Evolutionary conservation across 208 protist species (phyloP).

Genomic region (Tritrichomonas musculus): DNA sequence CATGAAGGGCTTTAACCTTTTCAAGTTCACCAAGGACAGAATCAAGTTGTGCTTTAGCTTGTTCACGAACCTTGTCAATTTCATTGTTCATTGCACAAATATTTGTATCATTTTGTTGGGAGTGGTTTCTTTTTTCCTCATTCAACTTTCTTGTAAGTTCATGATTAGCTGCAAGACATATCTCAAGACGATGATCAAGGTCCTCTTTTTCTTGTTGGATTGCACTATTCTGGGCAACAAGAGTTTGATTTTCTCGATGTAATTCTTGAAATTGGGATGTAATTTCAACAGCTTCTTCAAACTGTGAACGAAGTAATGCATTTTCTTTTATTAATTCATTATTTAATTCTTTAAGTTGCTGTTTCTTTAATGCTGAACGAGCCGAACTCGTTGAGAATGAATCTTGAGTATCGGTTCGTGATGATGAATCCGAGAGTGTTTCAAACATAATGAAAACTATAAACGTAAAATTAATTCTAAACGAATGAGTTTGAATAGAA

Average conservation of each 20-base stretch:
- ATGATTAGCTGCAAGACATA: not conserved
- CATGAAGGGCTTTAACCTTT: not conserved
- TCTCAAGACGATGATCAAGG: not conserved
- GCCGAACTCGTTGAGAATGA: too few relatives aligned
- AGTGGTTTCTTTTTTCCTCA: not conserved
- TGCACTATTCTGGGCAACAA: not conserved
- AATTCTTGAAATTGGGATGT: not conserved
- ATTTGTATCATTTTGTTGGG: not conserved
- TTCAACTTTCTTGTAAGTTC: not conserved
- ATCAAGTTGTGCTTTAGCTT: not conserved
- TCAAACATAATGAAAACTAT: too few relatives aligned
- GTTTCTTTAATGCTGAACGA: too few relatives aligned
- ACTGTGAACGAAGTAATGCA: not conserved
- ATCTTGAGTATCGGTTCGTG: too few relatives aligned
- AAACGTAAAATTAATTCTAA: too few relatives aligned
- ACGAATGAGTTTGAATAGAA: too few relatives aligned
- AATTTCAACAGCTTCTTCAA: not conserved
- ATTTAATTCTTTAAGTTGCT: not conserved
- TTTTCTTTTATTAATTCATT: slow-evolving; percentile 7
- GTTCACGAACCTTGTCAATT: not conserved
- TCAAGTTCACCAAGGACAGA: not conserved
- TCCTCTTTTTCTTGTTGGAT: not conserved
- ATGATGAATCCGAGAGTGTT: too few relatives aligned
- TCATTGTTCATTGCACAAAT: not conserved
- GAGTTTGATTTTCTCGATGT: not conserved